A percentile compares a stretch with the other conserved stretches of the same genome.
Conservation (phyloP, 768 basidiomycete genomes). For the Termitomyces sp. region DNA sequence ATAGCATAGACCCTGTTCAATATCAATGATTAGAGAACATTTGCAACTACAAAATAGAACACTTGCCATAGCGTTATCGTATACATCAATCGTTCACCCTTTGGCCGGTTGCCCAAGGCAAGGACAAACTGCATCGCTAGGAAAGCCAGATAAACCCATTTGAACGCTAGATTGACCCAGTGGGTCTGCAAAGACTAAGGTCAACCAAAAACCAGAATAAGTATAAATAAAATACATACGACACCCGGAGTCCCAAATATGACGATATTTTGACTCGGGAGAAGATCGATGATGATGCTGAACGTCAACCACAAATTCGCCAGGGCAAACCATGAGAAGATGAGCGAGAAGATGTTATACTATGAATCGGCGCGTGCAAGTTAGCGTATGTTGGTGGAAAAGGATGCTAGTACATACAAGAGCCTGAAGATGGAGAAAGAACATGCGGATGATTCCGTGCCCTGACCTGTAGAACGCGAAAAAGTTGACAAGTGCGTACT, state of each 20-base stretch:
- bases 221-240: slow-evolving; percentile 39
- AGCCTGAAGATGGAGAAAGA: slow-evolving; percentile 94
- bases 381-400: neutral
- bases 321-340: slow-evolving; percentile 92
- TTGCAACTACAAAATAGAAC: neutral
- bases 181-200: slow-evolving; percentile 54
- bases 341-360: slow-evolving; percentile 82
- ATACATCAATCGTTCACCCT: slow-evolving; percentile 79
- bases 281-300: slow-evolving; percentile 88
- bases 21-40: slow-evolving; percentile 5
- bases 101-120: slow-evolving; percentile 76
- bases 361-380: slow-evolving; percentile 22
- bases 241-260: slow-evolving; percentile 72
- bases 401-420: slow-evolving; percentile 46
- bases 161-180: slow-evolving; percentile 79
- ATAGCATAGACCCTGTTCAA: slow-evolving; percentile 75
- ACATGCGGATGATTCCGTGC: slow-evolving; percentile 89
- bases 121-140: slow-evolving; percentile 70
- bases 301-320: slow-evolving; percentile 96
- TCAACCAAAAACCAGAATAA: neutral
- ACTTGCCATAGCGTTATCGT: slow-evolving; percentile 68
- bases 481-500: slow-evolving; percentile 95
- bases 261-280: slow-evolving; percentile 48
- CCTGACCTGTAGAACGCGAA: slow-evolving; percentile 83
- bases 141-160: slow-evolving; percentile 87